These are phyloP conservation scores for Chamaecyparis obtusa DNA, from an alignment of 75 land plant species.

Conservation along the genomic window DNA sequence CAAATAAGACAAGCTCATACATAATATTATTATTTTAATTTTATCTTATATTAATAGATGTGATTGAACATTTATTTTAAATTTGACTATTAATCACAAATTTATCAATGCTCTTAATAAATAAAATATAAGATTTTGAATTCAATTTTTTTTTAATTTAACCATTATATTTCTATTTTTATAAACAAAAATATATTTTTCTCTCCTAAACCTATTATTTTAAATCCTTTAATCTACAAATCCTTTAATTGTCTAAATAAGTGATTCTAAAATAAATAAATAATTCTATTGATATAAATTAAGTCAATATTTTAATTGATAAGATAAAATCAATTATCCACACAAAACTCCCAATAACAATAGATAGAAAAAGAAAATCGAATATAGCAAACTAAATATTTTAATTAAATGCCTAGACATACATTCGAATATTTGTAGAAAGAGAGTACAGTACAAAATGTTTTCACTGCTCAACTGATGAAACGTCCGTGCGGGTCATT, in stretches of 20 bases:
- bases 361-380: background rate
- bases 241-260: background rate
- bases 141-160: background rate
- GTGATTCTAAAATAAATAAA: background rate
- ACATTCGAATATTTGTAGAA: background rate
- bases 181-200: background rate
- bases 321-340: background rate
- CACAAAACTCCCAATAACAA: too few relatives aligned
- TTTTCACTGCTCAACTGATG: background rate
- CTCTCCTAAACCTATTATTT: background rate
- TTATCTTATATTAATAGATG: too few relatives aligned
- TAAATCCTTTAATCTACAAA: background rate
- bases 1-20: too few relatives aligned
- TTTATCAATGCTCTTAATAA: too few relatives aligned
- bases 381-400: background rate
- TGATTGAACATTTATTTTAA: too few relatives aligned
- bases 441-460: background rate
- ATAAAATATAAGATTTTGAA: too few relatives aligned
- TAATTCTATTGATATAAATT: background rate
- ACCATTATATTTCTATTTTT: too few relatives aligned
- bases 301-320: background rate
- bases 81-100: too few relatives aligned
- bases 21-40: too few relatives aligned
- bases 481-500: background rate
- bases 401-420: background rate